These are phyloP conservation scores for Starmerella tilneyi DNA, from an alignment of 805 yeast genomes.

Conservation along the genomic window DNA sequence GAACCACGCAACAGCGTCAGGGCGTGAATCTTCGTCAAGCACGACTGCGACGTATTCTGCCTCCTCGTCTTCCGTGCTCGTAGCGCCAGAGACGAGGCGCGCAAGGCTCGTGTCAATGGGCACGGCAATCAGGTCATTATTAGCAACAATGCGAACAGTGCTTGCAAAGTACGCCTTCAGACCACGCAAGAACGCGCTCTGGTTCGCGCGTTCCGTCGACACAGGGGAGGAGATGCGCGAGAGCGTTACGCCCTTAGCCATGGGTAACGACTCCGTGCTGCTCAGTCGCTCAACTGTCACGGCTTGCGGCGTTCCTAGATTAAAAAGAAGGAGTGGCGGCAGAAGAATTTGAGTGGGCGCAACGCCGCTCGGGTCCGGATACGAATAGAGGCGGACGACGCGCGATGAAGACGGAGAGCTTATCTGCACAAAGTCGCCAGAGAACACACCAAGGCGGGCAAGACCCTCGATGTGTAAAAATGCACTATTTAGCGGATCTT, in stretches of 20 bases:
- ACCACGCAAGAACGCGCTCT: constrained; percentile 50
- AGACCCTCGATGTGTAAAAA: constrained; percentile 43
- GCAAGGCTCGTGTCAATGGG: constrained; percentile 63
- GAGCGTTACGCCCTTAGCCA: constrained; percentile 55
- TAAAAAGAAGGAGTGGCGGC: constrained; percentile 53
- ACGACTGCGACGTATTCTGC: constrained; percentile 28
- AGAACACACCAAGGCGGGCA: constrained; percentile 48
- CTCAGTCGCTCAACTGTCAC: constrained; percentile 20
- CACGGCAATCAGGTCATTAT: constrained; percentile 67
- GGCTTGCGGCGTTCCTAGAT: constrained; percentile 35
- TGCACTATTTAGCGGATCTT: constrained; percentile 40
- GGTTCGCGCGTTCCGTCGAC: constrained; percentile 54
- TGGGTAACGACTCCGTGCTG: constrained; percentile 27
- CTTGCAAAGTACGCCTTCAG: constrained; percentile 53
- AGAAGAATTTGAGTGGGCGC: constrained; percentile 38
- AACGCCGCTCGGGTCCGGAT: constrained; percentile 52
- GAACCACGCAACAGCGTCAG: constrained; percentile 80
- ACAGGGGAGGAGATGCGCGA: constrained; percentile 60
- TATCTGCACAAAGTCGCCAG: constrained; percentile 51
- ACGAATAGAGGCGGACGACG: constrained; percentile 43
- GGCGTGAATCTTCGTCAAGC: constrained; percentile 17
- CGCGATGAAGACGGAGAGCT: constrained; percentile 8
- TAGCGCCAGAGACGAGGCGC: constrained; percentile 35
- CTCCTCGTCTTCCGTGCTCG: constrained; percentile 43
- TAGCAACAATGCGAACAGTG: constrained; percentile 44